These are phyloP conservation scores for Lipomyces lipofer DNA, from an alignment of 805 yeast species.

Conservation along the genomic window DNA sequence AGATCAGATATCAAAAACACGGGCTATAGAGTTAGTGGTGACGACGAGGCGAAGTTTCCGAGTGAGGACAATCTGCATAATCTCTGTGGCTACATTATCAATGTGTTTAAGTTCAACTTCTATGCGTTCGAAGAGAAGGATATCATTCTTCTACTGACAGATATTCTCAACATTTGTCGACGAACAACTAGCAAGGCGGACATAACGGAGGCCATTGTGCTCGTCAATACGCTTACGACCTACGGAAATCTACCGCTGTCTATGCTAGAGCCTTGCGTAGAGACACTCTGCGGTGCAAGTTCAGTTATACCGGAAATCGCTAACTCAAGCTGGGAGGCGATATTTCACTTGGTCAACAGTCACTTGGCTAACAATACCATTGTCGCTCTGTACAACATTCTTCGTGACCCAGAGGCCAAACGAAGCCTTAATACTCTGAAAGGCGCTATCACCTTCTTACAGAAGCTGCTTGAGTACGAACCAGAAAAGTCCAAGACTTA, in stretches of 20 bases:
- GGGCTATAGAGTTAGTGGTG: background rate
- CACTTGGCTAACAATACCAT: conserved; percentile 44
- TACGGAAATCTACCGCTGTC: conserved; percentile 51
- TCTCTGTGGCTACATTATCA: conserved; percentile 39
- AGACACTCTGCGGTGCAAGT: conserved; percentile 50
- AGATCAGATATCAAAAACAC: background rate
- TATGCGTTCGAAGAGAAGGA: conserved; percentile 47
- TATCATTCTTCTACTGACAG: conserved; percentile 41
- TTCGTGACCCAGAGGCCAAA: conserved; percentile 36
- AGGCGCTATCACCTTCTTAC: conserved; percentile 42
- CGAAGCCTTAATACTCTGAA: conserved; percentile 39
- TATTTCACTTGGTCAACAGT: conserved; percentile 44
- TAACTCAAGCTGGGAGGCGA: conserved; percentile 44
- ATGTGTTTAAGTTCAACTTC: conserved; percentile 52
- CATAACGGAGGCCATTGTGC: conserved; percentile 43
- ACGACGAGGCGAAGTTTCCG: conserved; percentile 25
- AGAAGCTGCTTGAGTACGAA: conserved; percentile 34
- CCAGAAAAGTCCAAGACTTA: conserved; percentile 35
- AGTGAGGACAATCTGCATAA: conserved; percentile 35
- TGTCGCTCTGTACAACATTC: conserved; percentile 38
- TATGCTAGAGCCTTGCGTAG: conserved; percentile 43
- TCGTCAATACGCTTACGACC: conserved; percentile 48
- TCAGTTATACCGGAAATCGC: conserved; percentile 43
- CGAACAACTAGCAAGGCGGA: conserved; percentile 45
- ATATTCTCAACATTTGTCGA: conserved; percentile 44